Base-by-base conservation (phyloP, 1,284 basidiomycete genomes). In the Tetrapyrgos nigripes region DNA sequence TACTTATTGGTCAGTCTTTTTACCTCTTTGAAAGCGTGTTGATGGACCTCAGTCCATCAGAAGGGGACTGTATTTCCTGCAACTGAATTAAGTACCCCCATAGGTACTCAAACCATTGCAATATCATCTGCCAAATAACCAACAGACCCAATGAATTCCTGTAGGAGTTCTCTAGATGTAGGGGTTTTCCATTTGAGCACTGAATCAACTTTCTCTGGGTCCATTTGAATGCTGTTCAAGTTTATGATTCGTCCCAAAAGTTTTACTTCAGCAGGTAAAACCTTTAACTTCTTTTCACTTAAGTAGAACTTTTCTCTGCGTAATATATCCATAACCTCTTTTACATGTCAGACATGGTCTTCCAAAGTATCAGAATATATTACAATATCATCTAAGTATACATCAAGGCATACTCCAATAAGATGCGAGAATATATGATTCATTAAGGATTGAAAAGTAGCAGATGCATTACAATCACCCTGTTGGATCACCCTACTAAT, bases 311-410 rank as follows among this genome's bases (percentile, higher is more conserved):
- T 64, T 11, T 75, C 54, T 0, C 60, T 1, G 1, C 50, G 9
- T 3, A 75, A 27, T 0, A 70, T 64, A 0, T 66, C 58, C 1
- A 76, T 53, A 0, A 75, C 63, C 0, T 4, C 59, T 1, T 54
- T 55, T 1, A 73, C 58, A 29, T 71, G 70, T 3, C 59, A 14
- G 0, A 70, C 43, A 33, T 76, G 74, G 0, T 75, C 71, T 3
- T 66, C 61, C 0, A 72, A 31, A 0, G 63, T 66, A 6, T 67
- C 52, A 0, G 67, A 71, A 55, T 71, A 73, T 2, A 77, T 60
- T 0, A 72, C 45, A 0, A 73, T 71, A n/a, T 75, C 63, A 37
- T 75, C 70, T 1, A 73, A 59, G 53, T 73, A 73, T 1, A 72
- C 67, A 50, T 69, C 65, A 61, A 71, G 64, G 33, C 64, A 72